phyloP scores from a whole-genome alignment of 108 stramenopile genomes.

The Fragilaria radians region DNA sequence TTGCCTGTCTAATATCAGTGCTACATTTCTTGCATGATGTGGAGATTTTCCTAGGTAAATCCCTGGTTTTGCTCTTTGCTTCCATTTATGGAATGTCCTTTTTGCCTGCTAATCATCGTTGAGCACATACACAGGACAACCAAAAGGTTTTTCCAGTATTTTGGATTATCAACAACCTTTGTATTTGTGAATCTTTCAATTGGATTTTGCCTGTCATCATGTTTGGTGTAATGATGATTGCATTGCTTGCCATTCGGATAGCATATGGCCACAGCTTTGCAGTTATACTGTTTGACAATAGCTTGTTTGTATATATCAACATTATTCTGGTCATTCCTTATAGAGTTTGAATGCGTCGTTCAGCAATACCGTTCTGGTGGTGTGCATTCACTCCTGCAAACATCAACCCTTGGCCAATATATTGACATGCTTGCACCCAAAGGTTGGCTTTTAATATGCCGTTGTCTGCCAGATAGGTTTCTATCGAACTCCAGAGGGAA shows the following conservation, averaged over 20 bases:
- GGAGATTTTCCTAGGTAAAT: constrained; percentile 18
- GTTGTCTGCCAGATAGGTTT: constrained; percentile 3
- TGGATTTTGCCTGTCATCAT: constrained; percentile 1
- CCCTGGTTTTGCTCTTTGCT: constrained; percentile 10
- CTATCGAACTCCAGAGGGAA: not conserved
- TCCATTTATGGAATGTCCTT: constrained; percentile 25
- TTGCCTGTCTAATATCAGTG: constrained; percentile 9
- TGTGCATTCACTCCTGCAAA: constrained; percentile 7
- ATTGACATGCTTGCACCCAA: not conserved
- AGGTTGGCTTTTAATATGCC: constrained; percentile 3
- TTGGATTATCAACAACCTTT: constrained; percentile 2
- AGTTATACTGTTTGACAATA: constrained; percentile 8
- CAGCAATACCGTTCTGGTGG: constrained; percentile 15
- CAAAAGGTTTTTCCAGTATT: constrained; percentile 17
- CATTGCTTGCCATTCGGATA: constrained; percentile 4
- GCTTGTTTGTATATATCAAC: constrained; percentile 1
- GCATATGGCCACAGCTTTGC: constrained; percentile 16
- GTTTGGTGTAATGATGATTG: constrained; percentile 2
- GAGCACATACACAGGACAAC: constrained; percentile 28
- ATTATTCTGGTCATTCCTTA: constrained; percentile 4
- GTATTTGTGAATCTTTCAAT: constrained; percentile 5
- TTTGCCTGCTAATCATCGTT: constrained; percentile 11
- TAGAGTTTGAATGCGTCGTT: constrained; percentile 1
- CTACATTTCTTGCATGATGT: constrained; percentile 9
- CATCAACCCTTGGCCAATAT: not conserved